Base-by-base conservation (phyloP, 371 early-diverging fungal species). In the Rhizopus stolonifer region DNA sequence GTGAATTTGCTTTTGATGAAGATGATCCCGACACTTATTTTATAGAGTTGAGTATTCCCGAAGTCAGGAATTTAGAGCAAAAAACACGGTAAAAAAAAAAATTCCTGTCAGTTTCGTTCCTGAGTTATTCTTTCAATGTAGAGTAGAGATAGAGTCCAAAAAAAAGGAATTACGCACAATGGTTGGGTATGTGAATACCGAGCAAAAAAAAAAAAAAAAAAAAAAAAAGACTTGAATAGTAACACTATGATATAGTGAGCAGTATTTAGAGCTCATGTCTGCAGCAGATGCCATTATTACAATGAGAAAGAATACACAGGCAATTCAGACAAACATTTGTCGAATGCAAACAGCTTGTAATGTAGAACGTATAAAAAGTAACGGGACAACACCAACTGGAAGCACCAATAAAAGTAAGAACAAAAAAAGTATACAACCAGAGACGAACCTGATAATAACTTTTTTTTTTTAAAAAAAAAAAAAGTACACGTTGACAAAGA, bases 241-340 rank as follows among this genome's bases (percentile, higher is more conserved):
- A 6, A 18, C 21, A 14, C n/a, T 1, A 14, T 29, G 25, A 36
- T 10, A 38, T 52, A 92, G 93, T n/a, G 91, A 92, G 49, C 80
- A 92, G 36, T 93, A 93, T 53, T 78, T 88, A 4, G 91, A 92
- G 50, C 63, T 93, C 40, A 88, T 93, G 39, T 87, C 87, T 10
- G 91, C 93, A 1, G 91, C 93, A 1, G 92, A 93, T 56, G 79
- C 88, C 46, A 90, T 93, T 22, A 74, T 82, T 34, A 62, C 79
- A 17, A 93, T 93, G 93, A 81, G 77, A 49, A 74, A 75, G 24
- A 76, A 80, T 14, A 80, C 88, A 3, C 54, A 70, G 7, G 39
- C 69, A 19, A 69, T 91, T 29, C 76, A 83, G 56, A 60, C 61
- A 18, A 83, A 79, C 31, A 74, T 93, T 19, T 65, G 79, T n/a